These are phyloP conservation scores for Arabis alpina DNA, from an alignment of 345 rosid species.

Conservation along the genomic window DNA sequence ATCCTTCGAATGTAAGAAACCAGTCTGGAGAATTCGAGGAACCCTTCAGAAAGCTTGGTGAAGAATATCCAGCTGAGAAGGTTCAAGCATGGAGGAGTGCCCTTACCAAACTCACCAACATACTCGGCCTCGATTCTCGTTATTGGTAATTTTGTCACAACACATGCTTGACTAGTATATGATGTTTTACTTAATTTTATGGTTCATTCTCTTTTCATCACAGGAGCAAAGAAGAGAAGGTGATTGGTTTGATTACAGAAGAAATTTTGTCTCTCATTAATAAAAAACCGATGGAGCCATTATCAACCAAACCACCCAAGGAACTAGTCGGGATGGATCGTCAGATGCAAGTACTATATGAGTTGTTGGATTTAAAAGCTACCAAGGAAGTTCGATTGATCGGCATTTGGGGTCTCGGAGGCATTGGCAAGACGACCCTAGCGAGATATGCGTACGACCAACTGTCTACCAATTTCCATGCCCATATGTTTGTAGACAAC, in stretches of 20 bases:
- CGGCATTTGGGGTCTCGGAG: conserved; percentile 22
- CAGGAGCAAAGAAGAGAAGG: too few relatives aligned
- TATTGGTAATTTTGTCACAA: not conserved
- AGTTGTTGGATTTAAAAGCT: conserved; percentile 1
- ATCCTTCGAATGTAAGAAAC: not conserved
- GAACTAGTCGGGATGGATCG: conserved; percentile 3
- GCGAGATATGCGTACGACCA: conserved; percentile 4
- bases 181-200: not conserved
- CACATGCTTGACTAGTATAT: too few relatives aligned
- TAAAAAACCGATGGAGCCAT: not conserved
- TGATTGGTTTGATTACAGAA: not conserved
- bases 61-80: conserved; percentile 8
- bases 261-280: not conserved
- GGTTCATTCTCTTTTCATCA: not conserved
- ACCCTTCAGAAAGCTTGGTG: not conserved
- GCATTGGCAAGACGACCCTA: conserved; percentile 31
- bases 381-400: conserved; percentile 23
- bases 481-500: conserved; percentile 22
- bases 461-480: not conserved
- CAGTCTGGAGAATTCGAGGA: not conserved
- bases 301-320: not conserved
- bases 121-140: not conserved
- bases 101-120: conserved; percentile 12
- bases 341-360: not conserved
- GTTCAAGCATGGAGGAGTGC: conserved; percentile 25